Conservation (phyloP, 371 early-diverging fungal genomes). For the Coemansia sp. region DNA sequence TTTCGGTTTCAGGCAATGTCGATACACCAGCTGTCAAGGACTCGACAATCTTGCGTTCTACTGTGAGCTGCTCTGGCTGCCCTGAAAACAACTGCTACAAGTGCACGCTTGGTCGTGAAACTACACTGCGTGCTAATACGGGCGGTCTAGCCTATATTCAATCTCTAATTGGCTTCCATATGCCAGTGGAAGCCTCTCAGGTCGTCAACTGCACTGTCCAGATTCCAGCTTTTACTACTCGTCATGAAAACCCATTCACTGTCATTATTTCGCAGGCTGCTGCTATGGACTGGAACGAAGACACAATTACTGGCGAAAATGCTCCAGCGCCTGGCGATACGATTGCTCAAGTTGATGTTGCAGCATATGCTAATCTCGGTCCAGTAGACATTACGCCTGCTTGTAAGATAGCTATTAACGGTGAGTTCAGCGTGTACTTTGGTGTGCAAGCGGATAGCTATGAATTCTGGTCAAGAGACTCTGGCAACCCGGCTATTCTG, state of each 20-base stretch:
- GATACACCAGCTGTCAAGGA: constrained; percentile 44
- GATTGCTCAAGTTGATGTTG: constrained; percentile 23
- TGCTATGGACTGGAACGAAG: constrained; percentile 30
- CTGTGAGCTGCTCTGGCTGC: constrained; percentile 42
- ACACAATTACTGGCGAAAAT: constrained; percentile 31
- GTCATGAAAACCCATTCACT: constrained; percentile 10
- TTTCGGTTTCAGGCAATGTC: background rate
- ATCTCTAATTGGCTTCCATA: constrained; percentile 40
- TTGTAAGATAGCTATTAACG: constrained; percentile 20
- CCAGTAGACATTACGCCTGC: constrained; percentile 32
- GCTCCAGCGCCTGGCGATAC: constrained; percentile 19
- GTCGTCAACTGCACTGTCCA: constrained; percentile 40
- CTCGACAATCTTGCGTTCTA: constrained; percentile 51
- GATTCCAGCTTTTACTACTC: constrained; percentile 41
- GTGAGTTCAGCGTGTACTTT: constrained; percentile 35
- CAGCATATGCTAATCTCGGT: constrained; percentile 17
- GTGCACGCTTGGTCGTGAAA: constrained; percentile 40
- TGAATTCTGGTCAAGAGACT: constrained; percentile 45
- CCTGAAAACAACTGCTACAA: constrained; percentile 51
- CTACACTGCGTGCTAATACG: constrained; percentile 33
- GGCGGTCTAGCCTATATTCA: constrained; percentile 44
- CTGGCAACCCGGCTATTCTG: constrained; percentile 45
- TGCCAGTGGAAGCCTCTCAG: constrained; percentile 19
- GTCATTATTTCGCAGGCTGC: constrained; percentile 18
- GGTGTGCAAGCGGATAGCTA: constrained; percentile 12